Conservation (phyloP, 2,329 filamentous ascomycete genomes). For the Magnaporthiopsis poae region DNA sequence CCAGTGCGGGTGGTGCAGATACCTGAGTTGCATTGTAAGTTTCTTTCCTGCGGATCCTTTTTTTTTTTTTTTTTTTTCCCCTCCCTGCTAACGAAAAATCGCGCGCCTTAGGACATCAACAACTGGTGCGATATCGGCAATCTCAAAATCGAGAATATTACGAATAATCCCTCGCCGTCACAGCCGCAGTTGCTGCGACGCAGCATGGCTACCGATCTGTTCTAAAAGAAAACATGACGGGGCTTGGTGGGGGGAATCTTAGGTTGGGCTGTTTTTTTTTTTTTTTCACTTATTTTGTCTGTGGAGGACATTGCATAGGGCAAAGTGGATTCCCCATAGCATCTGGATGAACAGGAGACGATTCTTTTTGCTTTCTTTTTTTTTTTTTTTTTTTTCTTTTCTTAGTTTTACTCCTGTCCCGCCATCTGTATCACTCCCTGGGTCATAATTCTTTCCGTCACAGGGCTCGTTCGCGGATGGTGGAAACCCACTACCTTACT, state of each 20-base stretch:
- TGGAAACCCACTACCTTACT: not conserved
- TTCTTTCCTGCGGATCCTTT: not conserved
- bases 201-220: not conserved
- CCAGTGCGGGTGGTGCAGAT: conserved; percentile 86
- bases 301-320: no score
- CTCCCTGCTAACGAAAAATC: not conserved
- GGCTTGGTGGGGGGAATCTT: not conserved
- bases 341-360: no score
- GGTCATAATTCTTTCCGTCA: no score
- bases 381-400: conserved; percentile 3
- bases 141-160: conserved; percentile 14
- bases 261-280: conserved; percentile 8
- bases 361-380: conserved; percentile 5
- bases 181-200: not conserved
- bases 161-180: not conserved
- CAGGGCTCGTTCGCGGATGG: not conserved
- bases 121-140: conserved; percentile 54
- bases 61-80: not conserved
- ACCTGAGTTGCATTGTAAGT: conserved; percentile 84
- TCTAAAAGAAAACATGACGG: not conserved
- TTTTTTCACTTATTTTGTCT: conserved; percentile 7
- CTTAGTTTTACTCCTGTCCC: no score
- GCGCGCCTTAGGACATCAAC: conserved; percentile 44
- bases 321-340: no score
- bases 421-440: no score